Conservation (phyloP, 2,329 filamentous ascomycete species). For the Phaeosphaeria sp. region DNA sequence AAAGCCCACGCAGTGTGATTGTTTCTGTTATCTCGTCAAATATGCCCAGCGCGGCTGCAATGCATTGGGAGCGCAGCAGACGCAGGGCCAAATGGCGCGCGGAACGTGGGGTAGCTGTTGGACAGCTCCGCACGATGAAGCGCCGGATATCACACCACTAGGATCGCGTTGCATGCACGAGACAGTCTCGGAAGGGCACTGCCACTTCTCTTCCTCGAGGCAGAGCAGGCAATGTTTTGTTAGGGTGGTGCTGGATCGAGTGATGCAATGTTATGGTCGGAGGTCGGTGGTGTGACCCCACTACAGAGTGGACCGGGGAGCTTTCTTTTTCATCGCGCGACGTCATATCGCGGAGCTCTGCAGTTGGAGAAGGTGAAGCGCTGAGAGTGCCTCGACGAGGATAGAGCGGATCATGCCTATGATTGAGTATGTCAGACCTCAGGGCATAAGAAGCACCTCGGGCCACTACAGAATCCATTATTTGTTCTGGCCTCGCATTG, state of each 20-base stretch:
- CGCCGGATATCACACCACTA: conserved; percentile 2
- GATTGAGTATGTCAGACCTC: too few relatives aligned
- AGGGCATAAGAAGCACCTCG: too few relatives aligned
- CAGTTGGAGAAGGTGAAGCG: not conserved
- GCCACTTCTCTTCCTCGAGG: not conserved
- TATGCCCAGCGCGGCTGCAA: not conserved
- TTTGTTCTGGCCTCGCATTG: not conserved
- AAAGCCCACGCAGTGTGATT: not conserved
- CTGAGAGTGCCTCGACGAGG: not conserved
- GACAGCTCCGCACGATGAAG: not conserved
- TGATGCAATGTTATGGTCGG: conserved; percentile 8
- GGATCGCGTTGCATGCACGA: not conserved
- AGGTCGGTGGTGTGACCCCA: conserved; percentile 22
- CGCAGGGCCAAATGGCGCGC: not conserved
- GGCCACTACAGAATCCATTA: not conserved
- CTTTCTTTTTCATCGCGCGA: conserved; percentile 19
- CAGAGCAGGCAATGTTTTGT: not conserved
- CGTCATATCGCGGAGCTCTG: conserved; percentile 18
- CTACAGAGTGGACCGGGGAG: conserved; percentile 16
- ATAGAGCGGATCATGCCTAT: not conserved
- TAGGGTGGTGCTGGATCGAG: conserved; percentile 2
- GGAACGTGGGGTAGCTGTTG: conserved; percentile 4
- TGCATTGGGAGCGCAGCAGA: not conserved
- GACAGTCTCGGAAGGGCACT: not conserved
- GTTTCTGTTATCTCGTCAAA: not conserved